Conservation (phyloP, 192 early-diverging fungal genomes). For the Allomyces javanicus region DNA sequence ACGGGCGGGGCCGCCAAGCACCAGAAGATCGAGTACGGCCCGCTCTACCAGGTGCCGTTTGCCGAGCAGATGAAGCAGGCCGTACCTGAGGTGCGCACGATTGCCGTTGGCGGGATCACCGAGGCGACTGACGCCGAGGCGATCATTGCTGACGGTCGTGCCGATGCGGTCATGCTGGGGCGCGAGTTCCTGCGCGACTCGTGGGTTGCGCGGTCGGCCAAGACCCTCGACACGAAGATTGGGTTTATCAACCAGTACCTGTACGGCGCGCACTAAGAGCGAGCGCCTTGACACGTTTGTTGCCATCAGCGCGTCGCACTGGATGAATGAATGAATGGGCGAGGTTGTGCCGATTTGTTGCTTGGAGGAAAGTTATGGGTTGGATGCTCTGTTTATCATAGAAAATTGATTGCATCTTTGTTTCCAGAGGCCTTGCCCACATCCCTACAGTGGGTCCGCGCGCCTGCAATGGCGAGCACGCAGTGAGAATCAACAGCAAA, state of each 20-base stretch:
- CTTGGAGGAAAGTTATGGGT: no score
- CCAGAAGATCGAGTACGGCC: constrained; percentile 2
- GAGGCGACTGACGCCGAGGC: constrained; percentile 42
- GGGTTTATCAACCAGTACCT: neutral
- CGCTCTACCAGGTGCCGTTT: constrained; percentile 50
- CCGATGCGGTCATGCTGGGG: constrained; percentile 55
- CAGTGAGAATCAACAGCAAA: no score
- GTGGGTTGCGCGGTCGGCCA: neutral
- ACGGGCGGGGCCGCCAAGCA: constrained; percentile 35
- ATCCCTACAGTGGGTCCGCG: no score
- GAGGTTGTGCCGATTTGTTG: no score
- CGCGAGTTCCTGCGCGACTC: constrained; percentile 43
- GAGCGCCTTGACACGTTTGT: no score
- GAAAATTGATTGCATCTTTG: no score
- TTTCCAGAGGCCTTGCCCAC: no score
- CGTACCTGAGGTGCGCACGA: constrained; percentile 29
- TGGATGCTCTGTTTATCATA: no score
- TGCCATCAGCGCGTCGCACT: no score
- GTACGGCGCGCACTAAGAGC: neutral
- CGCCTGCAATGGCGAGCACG: no score
- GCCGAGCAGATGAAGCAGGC: constrained; percentile 36
- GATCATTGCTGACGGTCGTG: constrained; percentile 34
- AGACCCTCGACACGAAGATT: neutral
- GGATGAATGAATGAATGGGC: no score
- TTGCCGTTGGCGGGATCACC: constrained; percentile 51